Evolutionary conservation across 805 yeast species (phyloP).

Genomic region (Kuraishia floccosa): DNA sequence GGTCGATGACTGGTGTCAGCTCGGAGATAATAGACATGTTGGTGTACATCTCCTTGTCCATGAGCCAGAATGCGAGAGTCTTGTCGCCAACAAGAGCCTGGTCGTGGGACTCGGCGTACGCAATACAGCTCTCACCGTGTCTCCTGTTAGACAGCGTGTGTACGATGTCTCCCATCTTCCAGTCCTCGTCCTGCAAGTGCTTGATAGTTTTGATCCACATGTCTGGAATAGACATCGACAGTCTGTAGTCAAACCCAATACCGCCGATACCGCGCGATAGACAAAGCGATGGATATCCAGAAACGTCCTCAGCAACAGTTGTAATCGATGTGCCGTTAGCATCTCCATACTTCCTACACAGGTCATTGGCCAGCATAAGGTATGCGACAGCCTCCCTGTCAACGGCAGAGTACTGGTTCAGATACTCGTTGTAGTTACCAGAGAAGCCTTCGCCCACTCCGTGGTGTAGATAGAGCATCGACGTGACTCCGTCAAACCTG

Average conservation of each 20-base stretch:
- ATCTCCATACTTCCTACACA: slow-evolving; percentile 44
- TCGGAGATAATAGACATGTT: slow-evolving; percentile 76
- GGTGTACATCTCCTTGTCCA: slow-evolving; percentile 98
- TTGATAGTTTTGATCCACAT: slow-evolving; percentile 97
- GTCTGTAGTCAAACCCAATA: slow-evolving; percentile 84
- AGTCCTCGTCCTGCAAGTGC: slow-evolving; percentile 74
- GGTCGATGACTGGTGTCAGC: slow-evolving; percentile 66
- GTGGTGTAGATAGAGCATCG: slow-evolving; percentile 86
- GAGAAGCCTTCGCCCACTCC: slow-evolving; percentile 84
- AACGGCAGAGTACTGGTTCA: slow-evolving; percentile 61
- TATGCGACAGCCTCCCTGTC: slow-evolving; percentile 84
- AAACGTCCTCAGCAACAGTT: slow-evolving; percentile 92
- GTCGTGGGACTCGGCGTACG: slow-evolving; percentile 92
- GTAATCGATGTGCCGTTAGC: slow-evolving; percentile 28
- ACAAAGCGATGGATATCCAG: slow-evolving; percentile 95
- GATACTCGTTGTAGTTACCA: slow-evolving; percentile 88
- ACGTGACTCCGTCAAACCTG: slow-evolving; percentile 93
- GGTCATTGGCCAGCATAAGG: slow-evolving; percentile 80
- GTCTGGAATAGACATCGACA: slow-evolving; percentile 97
- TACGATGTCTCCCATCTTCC: slow-evolving; percentile 79
- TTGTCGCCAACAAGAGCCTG: slow-evolving; percentile 98
- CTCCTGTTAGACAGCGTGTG: slow-evolving; percentile 83
- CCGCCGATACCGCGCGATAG: slow-evolving; percentile 69
- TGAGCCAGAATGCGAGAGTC: slow-evolving; percentile 93
- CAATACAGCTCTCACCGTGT: slow-evolving; percentile 77